Base-by-base conservation (phyloP, 495 filamentous ascomycete genomes). In the Clavariopsis aquatica region DNA sequence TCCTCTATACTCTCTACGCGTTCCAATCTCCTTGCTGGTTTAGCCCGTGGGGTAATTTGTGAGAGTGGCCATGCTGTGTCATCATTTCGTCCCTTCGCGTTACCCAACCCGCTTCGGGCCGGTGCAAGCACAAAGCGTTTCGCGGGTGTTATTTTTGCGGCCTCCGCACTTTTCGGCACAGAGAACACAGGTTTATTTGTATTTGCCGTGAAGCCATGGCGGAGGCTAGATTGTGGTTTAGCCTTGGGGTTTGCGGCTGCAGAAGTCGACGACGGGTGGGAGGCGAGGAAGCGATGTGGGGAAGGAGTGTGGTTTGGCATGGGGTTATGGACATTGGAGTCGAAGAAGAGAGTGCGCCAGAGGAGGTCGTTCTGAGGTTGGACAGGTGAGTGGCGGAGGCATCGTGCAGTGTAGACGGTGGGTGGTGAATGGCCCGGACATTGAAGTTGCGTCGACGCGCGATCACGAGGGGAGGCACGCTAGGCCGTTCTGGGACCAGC, bases 1-100 rank as follows among this genome's bases (percentile, higher is more conserved):
- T 63, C 68, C 27, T 67, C 55, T 34, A 71, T 71, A 28, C 60
- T 68, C 34, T 67, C 64, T 34, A 64, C 57, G 41, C 59, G 49
- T 31, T 55, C 27, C 26, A 66, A 52, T 23, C 46, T 62, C 26
- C 66, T 57, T 23, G 28, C 36, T 3, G 54, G 29, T 45, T 27
- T 61, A 1, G 19, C 23, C 23, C 24, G 49, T 13, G 56, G 61
- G 17, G 38, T 56, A 49, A 24, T 31, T 19, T 59, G 47, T 34
- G 28, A 24, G 47, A 60, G 20, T 27, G 28, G 36, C 49, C 51
- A 34, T 23, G 23, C 28, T 8, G n/a, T 34, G 13, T 60, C 57
- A 7, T 43, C 26, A n/a, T n/a, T n/a, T n/a, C n/a, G n/a, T n/a
- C n/a, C n/a, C 15, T 15, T 45, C 26, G 28, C 49, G 23, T 1